These are phyloP conservation scores for Phytopythium ostracodes DNA, from an alignment of 352 stramenopile genomes.

Conservation along the genomic window DNA sequence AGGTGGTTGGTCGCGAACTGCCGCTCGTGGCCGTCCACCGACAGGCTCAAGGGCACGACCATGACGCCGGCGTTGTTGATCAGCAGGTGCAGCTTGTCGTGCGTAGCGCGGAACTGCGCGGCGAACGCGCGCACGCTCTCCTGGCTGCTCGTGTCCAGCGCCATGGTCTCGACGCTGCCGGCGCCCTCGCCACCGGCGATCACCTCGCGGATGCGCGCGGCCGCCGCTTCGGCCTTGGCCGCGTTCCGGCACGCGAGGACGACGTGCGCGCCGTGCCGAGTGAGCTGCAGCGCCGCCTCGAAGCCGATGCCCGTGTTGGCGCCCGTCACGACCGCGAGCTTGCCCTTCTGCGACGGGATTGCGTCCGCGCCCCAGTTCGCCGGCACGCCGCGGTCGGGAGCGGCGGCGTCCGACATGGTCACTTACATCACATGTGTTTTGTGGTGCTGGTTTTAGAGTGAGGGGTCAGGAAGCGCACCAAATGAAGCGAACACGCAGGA, in stretches of 20 bases:
- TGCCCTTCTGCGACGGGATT: conserved; percentile 36
- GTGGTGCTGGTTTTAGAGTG: neutral
- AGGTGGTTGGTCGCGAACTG: conserved; percentile 73
- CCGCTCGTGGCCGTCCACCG: conserved; percentile 38
- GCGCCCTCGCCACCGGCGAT: neutral
- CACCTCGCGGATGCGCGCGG: neutral
- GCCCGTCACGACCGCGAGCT: conserved; percentile 67
- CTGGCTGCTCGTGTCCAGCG: conserved; percentile 39
- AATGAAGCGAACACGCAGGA: too few species aligned
- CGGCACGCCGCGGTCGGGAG: neutral
- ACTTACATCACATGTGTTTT: neutral
- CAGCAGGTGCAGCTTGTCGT: conserved; percentile 44
- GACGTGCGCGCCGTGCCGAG: conserved; percentile 44
- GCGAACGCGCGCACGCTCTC: conserved; percentile 37
- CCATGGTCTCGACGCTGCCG: conserved; percentile 41
- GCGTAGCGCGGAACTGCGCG: conserved; percentile 20
- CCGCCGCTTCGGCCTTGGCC: neutral
- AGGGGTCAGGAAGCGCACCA: neutral
- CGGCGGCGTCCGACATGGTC: neutral
- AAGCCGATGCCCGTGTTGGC: conserved; percentile 77
- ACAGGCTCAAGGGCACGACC: conserved; percentile 27
- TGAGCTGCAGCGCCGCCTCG: conserved; percentile 49
- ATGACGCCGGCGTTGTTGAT: conserved; percentile 70
- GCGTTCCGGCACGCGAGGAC: conserved; percentile 58
- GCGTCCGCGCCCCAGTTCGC: conserved; percentile 20